phyloP scores from a whole-genome alignment of 1,139 yeast genomes.

The Candida glucosophila region DNA sequence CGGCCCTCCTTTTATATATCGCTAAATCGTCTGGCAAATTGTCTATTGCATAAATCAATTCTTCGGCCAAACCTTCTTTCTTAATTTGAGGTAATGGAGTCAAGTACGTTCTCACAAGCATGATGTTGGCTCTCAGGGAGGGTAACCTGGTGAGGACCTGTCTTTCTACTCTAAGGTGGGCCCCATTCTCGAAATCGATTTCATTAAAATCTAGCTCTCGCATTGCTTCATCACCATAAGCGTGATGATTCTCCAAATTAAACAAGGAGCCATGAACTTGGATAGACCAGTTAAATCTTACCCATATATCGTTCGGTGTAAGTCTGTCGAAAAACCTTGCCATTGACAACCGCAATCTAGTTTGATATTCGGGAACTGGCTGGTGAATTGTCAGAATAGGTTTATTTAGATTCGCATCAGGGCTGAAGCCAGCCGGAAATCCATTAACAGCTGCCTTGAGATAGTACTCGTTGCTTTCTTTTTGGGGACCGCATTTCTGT shows the following conservation, averaged over 20 bases:
- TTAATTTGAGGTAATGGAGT: slow-evolving; percentile 42
- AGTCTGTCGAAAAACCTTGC: slow-evolving; percentile 29
- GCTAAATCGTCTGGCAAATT: slow-evolving; percentile 42
- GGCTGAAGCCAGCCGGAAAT: slow-evolving; percentile 38
- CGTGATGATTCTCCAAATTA: slow-evolving; percentile 35
- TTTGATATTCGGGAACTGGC: slow-evolving; percentile 34
- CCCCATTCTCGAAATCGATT: slow-evolving; percentile 14
- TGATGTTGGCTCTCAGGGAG: slow-evolving; percentile 31
- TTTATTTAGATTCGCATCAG: slow-evolving; percentile 21
- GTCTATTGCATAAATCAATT: slow-evolving; percentile 41
- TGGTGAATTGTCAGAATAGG: slow-evolving; percentile 31
- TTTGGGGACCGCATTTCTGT: slow-evolving; percentile 25
- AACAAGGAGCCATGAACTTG: slow-evolving; percentile 37
- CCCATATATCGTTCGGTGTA: slow-evolving; percentile 29
- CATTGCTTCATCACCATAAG: slow-evolving; percentile 8
- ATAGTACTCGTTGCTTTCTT: slow-evolving; percentile 26
- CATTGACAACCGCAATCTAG: slow-evolving; percentile 27
- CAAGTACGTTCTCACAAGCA: slow-evolving; percentile 47
- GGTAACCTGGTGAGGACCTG: slow-evolving; percentile 45
- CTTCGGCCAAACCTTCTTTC: slow-evolving; percentile 31
- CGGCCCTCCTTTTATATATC: slow-evolving; percentile 41
- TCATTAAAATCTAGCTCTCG: slow-evolving; percentile 28
- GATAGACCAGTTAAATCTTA: slow-evolving; percentile 44
- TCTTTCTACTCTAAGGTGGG: slow-evolving; percentile 42
- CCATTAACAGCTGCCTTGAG: slow-evolving; percentile 29